phyloP scores from a whole-genome alignment of 2,329 filamentous ascomycete species.

The Hymenoscyphus salicellus region DNA sequence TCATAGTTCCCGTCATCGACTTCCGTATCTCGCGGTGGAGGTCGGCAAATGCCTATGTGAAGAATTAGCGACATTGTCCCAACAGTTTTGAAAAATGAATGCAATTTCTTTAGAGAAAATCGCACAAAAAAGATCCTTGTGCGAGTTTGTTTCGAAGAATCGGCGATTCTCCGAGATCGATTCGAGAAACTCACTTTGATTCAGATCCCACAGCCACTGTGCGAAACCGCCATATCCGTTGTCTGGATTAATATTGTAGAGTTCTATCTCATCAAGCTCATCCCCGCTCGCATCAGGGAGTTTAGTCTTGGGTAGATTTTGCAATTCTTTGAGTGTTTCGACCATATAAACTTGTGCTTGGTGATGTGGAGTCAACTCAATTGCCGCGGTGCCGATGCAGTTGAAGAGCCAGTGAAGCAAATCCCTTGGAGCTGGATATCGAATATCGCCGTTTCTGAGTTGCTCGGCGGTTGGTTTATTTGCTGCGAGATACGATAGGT shows the following conservation, averaged over 20 bases:
- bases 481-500: not conserved
- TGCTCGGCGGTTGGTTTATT: not conserved
- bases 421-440: not conserved
- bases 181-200: not conserved
- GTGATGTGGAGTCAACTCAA: not conserved
- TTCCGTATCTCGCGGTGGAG: not conserved
- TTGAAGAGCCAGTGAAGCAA: not conserved
- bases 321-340: not conserved
- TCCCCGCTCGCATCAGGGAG: not conserved
- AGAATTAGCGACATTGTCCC: not conserved
- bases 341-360: not conserved
- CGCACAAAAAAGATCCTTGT: too few relatives aligned
- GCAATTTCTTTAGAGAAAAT: too few relatives aligned
- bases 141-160: too few relatives aligned
- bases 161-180: too few relatives aligned
- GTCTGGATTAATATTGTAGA: not conserved
- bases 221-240: not conserved
- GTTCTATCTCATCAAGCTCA: not conserved
- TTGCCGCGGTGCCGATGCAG: not conserved
- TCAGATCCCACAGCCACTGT: not conserved
- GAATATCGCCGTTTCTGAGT: not conserved
- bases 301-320: not conserved
- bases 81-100: too few relatives aligned
- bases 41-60: not conserved
- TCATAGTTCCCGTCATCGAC: not conserved